Evolutionary conservation across 2,329 filamentous ascomycete species (phyloP).

Genomic region (Aspergillus bombycis): DNA sequence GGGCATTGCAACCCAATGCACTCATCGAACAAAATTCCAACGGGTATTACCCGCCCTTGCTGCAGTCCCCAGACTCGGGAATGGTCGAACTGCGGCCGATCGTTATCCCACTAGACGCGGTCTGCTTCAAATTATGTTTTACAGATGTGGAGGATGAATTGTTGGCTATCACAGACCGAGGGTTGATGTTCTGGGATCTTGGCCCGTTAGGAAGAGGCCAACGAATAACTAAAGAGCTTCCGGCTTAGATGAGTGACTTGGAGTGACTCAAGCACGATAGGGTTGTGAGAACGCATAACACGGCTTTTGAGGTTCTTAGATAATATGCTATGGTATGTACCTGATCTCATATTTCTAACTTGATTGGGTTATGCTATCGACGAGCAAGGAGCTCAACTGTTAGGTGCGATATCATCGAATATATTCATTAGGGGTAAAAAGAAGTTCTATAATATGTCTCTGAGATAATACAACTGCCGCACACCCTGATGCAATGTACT

Average conservation of each 20-base stretch:
- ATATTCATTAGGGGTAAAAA: neutral
- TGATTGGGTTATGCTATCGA: neutral
- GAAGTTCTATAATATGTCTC: neutral
- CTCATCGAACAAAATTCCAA: conserved; percentile 36
- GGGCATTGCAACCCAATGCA: conserved; percentile 42
- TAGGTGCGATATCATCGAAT: neutral
- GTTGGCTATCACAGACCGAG: conserved; percentile 46
- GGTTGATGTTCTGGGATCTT: conserved; percentile 44
- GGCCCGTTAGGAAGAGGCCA: conserved; percentile 31
- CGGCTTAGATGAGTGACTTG: conserved; percentile 1
- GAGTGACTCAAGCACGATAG: neutral
- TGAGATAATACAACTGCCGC: neutral
- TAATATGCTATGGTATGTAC: neutral
- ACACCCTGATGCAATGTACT: neutral
- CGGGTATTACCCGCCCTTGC: conserved; percentile 38
- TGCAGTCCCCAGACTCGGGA: conserved; percentile 21
- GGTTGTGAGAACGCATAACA: neutral
- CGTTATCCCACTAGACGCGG: conserved; percentile 38
- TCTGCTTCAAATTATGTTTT: conserved; percentile 43
- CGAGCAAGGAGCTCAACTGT: neutral
- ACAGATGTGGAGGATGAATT: conserved; percentile 41
- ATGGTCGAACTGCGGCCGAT: conserved; percentile 38
- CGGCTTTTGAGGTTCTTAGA: neutral
- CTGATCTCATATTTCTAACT: neutral
- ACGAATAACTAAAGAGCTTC: conserved; percentile 18